phyloP scores from a whole-genome alignment of 495 filamentous ascomycete genomes.

The Mytilinidion resinicola region DNA sequence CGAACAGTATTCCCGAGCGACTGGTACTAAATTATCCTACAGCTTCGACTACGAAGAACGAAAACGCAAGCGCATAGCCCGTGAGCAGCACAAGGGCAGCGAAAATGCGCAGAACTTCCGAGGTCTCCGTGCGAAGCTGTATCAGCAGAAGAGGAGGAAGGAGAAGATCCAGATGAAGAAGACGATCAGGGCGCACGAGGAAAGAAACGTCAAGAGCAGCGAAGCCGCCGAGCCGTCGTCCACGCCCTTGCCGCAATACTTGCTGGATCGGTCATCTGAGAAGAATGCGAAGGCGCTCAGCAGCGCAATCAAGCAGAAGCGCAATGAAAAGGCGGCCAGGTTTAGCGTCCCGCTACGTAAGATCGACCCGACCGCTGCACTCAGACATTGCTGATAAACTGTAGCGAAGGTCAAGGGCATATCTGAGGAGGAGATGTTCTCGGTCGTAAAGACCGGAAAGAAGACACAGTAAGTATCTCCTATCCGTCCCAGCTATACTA shows the following conservation, averaged over 20 bases:
- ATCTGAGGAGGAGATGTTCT: conserved; percentile 96
- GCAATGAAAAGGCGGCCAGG: conserved; percentile 89
- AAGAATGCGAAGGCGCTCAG: conserved; percentile 85
- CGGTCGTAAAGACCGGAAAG: conserved; percentile 92
- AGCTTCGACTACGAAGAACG: conserved; percentile 85
- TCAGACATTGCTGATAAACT: not conserved
- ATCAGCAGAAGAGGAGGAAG: conserved; percentile 85
- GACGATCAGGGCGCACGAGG: conserved; percentile 86
- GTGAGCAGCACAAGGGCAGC: conserved; percentile 78
- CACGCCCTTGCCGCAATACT: conserved; percentile 74
- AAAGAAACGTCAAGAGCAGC: conserved; percentile 91
- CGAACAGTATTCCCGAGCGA: not conserved
- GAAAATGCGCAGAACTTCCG: conserved; percentile 86
- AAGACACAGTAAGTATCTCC: conserved; percentile 46
- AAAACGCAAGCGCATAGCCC: conserved; percentile 74
- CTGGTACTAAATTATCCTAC: not conserved
- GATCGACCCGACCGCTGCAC: conserved; percentile 45
- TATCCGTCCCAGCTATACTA: too few species aligned
- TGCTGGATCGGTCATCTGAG: conserved; percentile 81
- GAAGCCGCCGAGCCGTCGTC: conserved; percentile 63
- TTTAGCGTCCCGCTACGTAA: conserved; percentile 92
- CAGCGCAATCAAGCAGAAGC: conserved; percentile 80
- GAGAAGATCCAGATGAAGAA: conserved; percentile 99
- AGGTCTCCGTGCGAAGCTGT: conserved; percentile 87
- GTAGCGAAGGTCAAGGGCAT: conserved; percentile 53